These are phyloP conservation scores for Mycena leptocephala DNA, from an alignment of 768 basidiomycete genomes.

Conservation along the genomic window DNA sequence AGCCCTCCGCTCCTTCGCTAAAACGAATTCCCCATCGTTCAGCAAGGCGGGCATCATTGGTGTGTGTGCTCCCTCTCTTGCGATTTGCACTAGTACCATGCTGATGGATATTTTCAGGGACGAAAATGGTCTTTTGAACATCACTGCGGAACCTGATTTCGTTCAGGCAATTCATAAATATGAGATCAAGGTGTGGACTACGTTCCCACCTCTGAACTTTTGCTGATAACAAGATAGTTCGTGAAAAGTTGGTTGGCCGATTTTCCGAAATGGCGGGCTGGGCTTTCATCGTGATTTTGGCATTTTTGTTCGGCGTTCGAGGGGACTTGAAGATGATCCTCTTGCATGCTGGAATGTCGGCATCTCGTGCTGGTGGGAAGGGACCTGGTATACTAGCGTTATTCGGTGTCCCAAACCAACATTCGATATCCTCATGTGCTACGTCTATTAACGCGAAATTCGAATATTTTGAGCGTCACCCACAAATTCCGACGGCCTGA, in stretches of 20 bases:
- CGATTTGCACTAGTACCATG: neutral
- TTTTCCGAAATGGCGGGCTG: conserved; percentile 25
- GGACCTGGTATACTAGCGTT: neutral
- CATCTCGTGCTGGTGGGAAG: neutral
- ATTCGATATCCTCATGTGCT: too few relatives aligned
- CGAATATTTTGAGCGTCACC: too few relatives aligned
- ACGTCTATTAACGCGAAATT: too few relatives aligned
- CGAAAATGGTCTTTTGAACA: conserved; percentile 29
- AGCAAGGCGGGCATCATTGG: conserved; percentile 34
- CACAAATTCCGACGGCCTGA: too few relatives aligned
- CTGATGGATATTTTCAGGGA: conserved; percentile 18
- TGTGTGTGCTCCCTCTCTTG: neutral
- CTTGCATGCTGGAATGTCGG: neutral
- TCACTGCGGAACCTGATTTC: conserved; percentile 23
- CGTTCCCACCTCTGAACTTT: neutral
- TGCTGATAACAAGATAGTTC: conserved; percentile 9
- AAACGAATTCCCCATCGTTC: neutral
- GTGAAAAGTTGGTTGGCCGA: conserved; percentile 30
- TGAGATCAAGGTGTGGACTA: conserved; percentile 17
- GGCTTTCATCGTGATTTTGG: conserved; percentile 17
- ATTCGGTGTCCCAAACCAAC: too few relatives aligned
- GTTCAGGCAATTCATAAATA: conserved; percentile 27
- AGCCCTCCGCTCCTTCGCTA: neutral
- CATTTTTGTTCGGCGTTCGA: conserved; percentile 4
- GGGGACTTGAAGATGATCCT: neutral